These are phyloP conservation scores for Berberis thunbergii DNA, from an alignment of 164 flowering plant genomes.

Conservation along the genomic window DNA sequence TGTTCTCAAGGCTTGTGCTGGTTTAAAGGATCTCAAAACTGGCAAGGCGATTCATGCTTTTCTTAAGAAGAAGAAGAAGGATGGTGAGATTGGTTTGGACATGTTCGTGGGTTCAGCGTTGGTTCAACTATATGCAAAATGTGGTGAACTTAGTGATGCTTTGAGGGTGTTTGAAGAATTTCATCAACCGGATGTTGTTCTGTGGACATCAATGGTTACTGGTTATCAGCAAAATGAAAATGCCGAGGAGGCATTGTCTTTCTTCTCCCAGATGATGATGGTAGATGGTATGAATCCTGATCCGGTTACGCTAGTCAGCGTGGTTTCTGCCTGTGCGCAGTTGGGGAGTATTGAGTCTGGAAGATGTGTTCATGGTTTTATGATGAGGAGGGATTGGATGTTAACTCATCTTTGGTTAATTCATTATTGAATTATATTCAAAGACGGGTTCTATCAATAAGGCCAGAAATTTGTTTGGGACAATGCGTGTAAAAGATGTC, in stretches of 20 bases:
- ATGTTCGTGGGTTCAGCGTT: constrained; percentile 53
- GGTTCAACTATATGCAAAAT: constrained; percentile 44
- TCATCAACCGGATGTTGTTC: constrained; percentile 35
- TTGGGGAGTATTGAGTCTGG: constrained; percentile 21
- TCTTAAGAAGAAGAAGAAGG: constrained; percentile 31
- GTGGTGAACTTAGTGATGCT: constrained; percentile 41
- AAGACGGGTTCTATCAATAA: constrained; percentile 28
- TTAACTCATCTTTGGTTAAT: constrained; percentile 28
- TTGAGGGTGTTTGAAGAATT: constrained; percentile 36
- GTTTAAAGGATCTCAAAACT: constrained; percentile 13
- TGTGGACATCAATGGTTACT: constrained; percentile 58
- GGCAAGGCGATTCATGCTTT: constrained; percentile 47
- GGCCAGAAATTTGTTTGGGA: constrained; percentile 32
- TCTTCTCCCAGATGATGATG: constrained; percentile 37
- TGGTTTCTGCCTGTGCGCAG: constrained; percentile 44
- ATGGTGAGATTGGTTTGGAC: constrained; percentile 16
- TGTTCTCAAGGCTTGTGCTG: constrained; percentile 47
- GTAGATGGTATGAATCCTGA: constrained; percentile 17
- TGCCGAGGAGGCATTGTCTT: constrained; percentile 27
- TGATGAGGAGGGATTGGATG: constrained; percentile 25
- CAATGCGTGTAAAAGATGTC: constrained; percentile 40
- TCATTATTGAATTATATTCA: constrained; percentile 45
- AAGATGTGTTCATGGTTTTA: constrained; percentile 40
- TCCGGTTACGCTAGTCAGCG: constrained; percentile 42
- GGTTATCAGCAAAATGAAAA: constrained; percentile 43